Base-by-base conservation (phyloP, 352 stramenopile species). In the Pythium grandisporangium region DNA sequence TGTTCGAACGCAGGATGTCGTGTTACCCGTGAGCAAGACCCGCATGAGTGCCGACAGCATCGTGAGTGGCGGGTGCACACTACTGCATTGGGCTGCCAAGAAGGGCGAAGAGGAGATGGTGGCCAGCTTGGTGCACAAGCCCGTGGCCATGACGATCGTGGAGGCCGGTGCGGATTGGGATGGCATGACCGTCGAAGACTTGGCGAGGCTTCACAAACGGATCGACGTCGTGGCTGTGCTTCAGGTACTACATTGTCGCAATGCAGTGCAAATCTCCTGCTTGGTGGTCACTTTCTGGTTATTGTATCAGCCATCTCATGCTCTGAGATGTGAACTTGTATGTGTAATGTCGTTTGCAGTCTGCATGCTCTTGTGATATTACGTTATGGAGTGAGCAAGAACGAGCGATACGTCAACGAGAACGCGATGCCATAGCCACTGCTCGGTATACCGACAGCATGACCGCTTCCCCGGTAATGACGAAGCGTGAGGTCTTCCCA, bases 11-110 rank as follows among this genome's bases (percentile, higher is more conserved):
- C 63, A 83, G 41, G 76, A 89, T 32, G 73, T 89, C 20, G 72
- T 77, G 42, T 42, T 89, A 27, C 72, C 70, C 2, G 62, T 84
- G 26, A 68, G 71, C 20, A 80, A 63, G 8, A 64, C 55, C 21
- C 70, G 84, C 23, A 61, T 70, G 32, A 78, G 76, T 35, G 72
- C 67, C 46, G 80, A 74, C 33, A 78, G 80, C 51, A 82, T 92
- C 37, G 54, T 60, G 0, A 88, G 66, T 49, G 79, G 79, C 48
- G 79, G 79, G 1, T 74, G 70, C 41, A 76, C 74, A 2, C 51
- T 88, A 13, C 57, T 89, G 30, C 79, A 92, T 54, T 38, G 83
- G 21, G 73, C 79, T n/a, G 71, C 61, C 2, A 68, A 65, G 24
- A 77, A 77, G 14, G 71, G 72, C 8, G 75, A 82, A 16, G 8